These are phyloP conservation scores for Pichia sp. DNA, from an alignment of 1,139 yeast species.

Conservation along the genomic window DNA sequence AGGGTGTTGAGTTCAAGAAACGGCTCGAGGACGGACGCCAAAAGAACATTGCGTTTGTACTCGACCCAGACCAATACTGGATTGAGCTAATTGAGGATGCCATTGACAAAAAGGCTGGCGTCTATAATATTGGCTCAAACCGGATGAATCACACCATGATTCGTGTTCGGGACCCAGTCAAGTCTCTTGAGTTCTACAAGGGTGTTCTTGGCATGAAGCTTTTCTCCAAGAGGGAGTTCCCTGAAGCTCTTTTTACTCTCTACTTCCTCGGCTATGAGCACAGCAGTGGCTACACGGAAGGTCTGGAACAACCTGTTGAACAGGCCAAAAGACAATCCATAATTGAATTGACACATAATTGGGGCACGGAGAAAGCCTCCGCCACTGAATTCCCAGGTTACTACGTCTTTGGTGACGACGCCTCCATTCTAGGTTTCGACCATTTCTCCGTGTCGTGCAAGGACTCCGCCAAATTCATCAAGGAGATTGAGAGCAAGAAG, in stretches of 20 bases:
- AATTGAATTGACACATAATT: slow-evolving; percentile 87
- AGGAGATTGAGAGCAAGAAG: slow-evolving; percentile 30
- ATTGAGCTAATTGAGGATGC: slow-evolving; percentile 76
- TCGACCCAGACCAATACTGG: slow-evolving; percentile 98
- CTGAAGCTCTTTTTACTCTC: slow-evolving; percentile 72
- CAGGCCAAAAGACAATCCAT: slow-evolving; percentile 58
- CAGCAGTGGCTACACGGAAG: slow-evolving; percentile 32
- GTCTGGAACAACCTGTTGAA: slow-evolving; percentile 31
- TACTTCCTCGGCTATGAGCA: slow-evolving; percentile 77
- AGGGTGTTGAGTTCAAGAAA: slow-evolving; percentile 76
- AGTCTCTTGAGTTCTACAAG: slow-evolving; percentile 71
- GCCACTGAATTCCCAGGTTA: slow-evolving; percentile 53
- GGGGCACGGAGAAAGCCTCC: slow-evolving; percentile 84
- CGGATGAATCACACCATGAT: slow-evolving; percentile 90
- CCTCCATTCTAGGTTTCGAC: slow-evolving; percentile 83
- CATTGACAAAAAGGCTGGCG: slow-evolving; percentile 38
- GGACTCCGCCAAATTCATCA: slow-evolving; percentile 57
- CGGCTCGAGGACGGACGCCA: slow-evolving; percentile 85
- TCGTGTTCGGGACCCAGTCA: slow-evolving; percentile 79
- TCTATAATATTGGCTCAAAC: slow-evolving; percentile 43
- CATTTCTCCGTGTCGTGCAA: slow-evolving; percentile 75
- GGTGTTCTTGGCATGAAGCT: slow-evolving; percentile 78
- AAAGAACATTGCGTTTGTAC: slow-evolving; percentile 85
- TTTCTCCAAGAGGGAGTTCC: slow-evolving; percentile 51
- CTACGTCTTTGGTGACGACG: slow-evolving; percentile 71